Conservation (phyloP, 495 filamentous ascomycete genomes). For the Penicillium angulare region DNA sequence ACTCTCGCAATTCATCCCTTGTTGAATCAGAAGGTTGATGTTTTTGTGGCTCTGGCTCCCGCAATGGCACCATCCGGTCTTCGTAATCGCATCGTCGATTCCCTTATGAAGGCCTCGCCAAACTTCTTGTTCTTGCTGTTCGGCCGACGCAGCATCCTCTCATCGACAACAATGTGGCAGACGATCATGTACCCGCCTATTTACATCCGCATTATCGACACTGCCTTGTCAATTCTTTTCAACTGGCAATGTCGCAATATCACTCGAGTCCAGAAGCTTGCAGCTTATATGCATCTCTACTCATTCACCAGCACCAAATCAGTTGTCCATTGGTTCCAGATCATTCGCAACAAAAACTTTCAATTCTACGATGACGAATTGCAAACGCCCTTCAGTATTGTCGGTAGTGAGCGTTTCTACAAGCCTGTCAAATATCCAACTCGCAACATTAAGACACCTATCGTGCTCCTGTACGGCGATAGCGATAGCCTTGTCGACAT, state of each 20-base stretch:
- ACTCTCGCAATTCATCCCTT: constrained; percentile 90
- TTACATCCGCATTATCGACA: constrained; percentile 85
- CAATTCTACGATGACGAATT: constrained; percentile 99
- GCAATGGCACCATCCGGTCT: constrained; percentile 96
- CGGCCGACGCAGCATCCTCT: constrained; percentile 88
- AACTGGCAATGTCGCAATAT: constrained; percentile 90
- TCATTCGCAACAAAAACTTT: constrained; percentile 90
- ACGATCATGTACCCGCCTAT: constrained; percentile 92
- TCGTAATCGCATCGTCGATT: constrained; percentile 82
- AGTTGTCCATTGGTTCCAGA: constrained; percentile 98
- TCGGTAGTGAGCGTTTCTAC: constrained; percentile 62
- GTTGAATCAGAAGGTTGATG: constrained; percentile 89
- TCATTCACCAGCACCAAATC: constrained; percentile 95
- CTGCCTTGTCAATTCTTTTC: constrained; percentile 77
- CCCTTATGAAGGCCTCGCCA: constrained; percentile 89
- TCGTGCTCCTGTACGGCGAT: constrained; percentile 89
- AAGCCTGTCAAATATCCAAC: constrained; percentile 97
- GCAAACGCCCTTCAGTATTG: constrained; percentile 58
- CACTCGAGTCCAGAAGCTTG: constrained; percentile 82
- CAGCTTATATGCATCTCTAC: constrained; percentile 94
- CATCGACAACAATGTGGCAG: constrained; percentile 96
- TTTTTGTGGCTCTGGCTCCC: constrained; percentile 95
- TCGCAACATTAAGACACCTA: constrained; percentile 92
- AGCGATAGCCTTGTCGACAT: constrained; percentile 96
- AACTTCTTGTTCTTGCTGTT: constrained; percentile 92